Base-by-base conservation (phyloP, 495 filamentous ascomycete genomes). In the Aspergillus sclerotiicarbonarius region DNA sequence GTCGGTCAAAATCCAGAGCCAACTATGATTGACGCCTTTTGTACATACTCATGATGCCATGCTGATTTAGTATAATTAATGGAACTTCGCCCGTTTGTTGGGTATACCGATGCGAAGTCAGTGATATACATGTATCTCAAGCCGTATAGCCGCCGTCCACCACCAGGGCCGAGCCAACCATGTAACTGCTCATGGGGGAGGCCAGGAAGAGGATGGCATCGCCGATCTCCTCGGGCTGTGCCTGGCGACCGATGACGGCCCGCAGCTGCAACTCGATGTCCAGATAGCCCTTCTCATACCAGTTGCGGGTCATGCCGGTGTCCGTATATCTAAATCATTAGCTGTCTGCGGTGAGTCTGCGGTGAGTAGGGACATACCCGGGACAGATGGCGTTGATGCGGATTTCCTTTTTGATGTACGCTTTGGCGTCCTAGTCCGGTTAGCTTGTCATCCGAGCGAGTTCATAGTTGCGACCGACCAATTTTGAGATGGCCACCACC, bases 161-260 rank as follows among this genome's bases (percentile, higher is more conserved):
- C 15, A 68, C 60, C 19, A 68, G 35, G 5, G 62, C 57, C 3
- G 62, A 62, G 21, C 71, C 71, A 32, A 56, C 60, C 68, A 80
- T 73, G 46, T 71, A 80, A 58, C 76, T 80, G 39, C 70, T 72
- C 67, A 73, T 71, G 8, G 67, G 61, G 16, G 69, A 77, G 15
- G 79, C 83, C 8, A 92, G 78, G 68, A 90, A 91, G 16, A 81
- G 58, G 21, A 83, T 85, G 31, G 85, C 87, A 54, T 88, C 83
- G 20, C 88, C 87, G 50, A 91, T 79, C 60, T 92, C 88, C 6
- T 83, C 77, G 16, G 16, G 8, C 44, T 46, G 18, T 1, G 44
- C 44, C 25, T 25, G 25, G 25, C 25, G 25, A 25, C 25, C 25
- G 25, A 25, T 25, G 25, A 25, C 25, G 25, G 25, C 25, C 5